Conservation (phyloP, 305 asterid genomes). For the Rubia occidens region DNA sequence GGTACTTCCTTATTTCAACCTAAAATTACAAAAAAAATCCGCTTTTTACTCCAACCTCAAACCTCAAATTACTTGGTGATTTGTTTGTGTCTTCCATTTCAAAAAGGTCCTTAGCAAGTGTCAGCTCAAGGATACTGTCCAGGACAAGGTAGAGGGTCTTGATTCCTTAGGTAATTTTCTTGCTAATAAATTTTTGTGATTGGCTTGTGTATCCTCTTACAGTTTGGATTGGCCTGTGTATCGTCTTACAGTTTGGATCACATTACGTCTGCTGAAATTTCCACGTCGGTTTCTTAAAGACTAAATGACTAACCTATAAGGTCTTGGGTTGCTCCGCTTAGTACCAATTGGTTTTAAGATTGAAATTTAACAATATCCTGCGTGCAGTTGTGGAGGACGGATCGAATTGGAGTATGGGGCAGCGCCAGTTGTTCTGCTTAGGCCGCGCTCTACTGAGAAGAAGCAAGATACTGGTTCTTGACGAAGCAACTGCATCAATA, state of each 20-base stretch:
- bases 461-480: conserved; percentile 73
- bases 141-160: not conserved
- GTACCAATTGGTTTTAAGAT: too few relatives aligned
- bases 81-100: not conserved
- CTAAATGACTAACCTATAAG: too few relatives aligned
- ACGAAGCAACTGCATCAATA: conserved; percentile 91
- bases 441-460: conserved; percentile 74
- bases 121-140: conserved; percentile 60
- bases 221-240: too few relatives aligned
- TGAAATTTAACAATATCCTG: too few relatives aligned
- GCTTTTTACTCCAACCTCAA: not conserved
- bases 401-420: conserved; percentile 97
- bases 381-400: conserved; percentile 80
- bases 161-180: conserved; percentile 54
- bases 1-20: conserved; percentile 21
- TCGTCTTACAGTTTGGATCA: not conserved
- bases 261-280: too few relatives aligned
- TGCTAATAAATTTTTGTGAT: not conserved
- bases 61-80: not conserved
- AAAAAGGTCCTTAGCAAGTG: conserved; percentile 62
- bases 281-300: too few relatives aligned
- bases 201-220: too few relatives aligned
- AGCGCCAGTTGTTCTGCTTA: conserved; percentile 67
- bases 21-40: conserved; percentile 4
- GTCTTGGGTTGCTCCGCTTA: too few relatives aligned